phyloP scores from a whole-genome alignment of 805 yeast genomes.

The Lachancea fermentati region DNA sequence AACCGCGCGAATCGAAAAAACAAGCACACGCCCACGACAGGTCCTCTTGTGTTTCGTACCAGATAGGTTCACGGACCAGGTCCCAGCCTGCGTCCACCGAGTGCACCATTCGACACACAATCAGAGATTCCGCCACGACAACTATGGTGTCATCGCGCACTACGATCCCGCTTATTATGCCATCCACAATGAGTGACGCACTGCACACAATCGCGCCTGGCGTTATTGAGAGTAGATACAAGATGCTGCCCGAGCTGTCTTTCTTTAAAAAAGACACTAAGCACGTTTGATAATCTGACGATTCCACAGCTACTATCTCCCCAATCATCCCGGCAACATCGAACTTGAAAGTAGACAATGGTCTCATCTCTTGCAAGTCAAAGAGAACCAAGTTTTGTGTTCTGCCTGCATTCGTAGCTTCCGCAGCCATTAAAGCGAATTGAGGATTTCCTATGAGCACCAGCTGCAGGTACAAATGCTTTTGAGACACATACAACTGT shows the following conservation, averaged over 20 bases:
- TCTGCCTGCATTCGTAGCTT: not conserved
- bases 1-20: not conserved
- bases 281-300: not conserved
- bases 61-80: not conserved
- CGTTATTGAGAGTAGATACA: not conserved
- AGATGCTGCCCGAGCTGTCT: not conserved
- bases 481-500: not conserved
- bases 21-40: not conserved
- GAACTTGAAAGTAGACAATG: not conserved
- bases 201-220: not conserved
- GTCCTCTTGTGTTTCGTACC: not conserved
- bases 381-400: not conserved
- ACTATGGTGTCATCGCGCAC: not conserved
- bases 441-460: not conserved
- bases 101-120: not conserved
- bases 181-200: not conserved
- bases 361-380: not conserved
- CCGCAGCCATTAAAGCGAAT: not conserved
- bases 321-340: not conserved
- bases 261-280: not conserved
- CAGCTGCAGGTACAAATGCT: not conserved
- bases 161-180: not conserved
- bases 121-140: not conserved
- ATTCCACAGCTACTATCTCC: not conserved
- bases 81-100: not conserved